phyloP scores from a whole-genome alignment of 2,329 filamentous ascomycete species.

The Aspergillus proliferans region DNA sequence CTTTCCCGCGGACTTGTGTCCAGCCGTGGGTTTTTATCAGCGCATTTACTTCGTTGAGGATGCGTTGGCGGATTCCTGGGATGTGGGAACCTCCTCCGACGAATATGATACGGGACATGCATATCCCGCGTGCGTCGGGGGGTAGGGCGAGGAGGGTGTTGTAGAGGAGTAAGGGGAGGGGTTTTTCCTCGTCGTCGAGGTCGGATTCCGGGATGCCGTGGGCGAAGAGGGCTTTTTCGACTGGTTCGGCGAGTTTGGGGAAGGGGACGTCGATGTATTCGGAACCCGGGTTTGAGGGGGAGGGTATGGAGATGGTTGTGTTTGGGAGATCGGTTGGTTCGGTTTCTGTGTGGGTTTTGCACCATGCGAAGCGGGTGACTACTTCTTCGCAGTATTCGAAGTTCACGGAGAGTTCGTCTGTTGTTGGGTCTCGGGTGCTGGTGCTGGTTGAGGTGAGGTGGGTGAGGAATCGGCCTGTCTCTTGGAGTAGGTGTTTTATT shows the following conservation, averaged over 20 bases:
- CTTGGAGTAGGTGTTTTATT: constrained; percentile 63
- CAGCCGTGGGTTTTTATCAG: constrained; percentile 67
- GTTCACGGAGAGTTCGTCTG: constrained; percentile 43
- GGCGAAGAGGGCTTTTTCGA: constrained; percentile 68
- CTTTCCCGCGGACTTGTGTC: constrained; percentile 68
- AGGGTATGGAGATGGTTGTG: constrained; percentile 42
- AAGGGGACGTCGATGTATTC: constrained; percentile 58
- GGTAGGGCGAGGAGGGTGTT: constrained; percentile 67
- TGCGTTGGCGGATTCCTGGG: constrained; percentile 69
- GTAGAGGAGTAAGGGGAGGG: constrained; percentile 71
- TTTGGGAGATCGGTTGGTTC: constrained; percentile 4
- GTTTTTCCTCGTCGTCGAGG: constrained; percentile 81
- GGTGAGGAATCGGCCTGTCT: constrained; percentile 50
- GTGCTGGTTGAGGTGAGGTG: constrained; percentile 12
- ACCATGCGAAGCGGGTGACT: constrained; percentile 71
- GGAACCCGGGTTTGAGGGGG: constrained; percentile 35
- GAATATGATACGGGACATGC: constrained; percentile 84
- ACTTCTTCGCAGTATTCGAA: constrained; percentile 82
- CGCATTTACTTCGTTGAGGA: constrained; percentile 66
- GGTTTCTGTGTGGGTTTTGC: constrained; percentile 34
- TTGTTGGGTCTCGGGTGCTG: constrained; percentile 21
- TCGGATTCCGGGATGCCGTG: constrained; percentile 46
- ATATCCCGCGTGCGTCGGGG: constrained; percentile 72
- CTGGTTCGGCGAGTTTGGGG: constrained; percentile 63
- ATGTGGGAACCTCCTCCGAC: constrained; percentile 74